phyloP scores from a whole-genome alignment of 1,139 yeast species.

The Wickerhamomyces sp. region DNA sequence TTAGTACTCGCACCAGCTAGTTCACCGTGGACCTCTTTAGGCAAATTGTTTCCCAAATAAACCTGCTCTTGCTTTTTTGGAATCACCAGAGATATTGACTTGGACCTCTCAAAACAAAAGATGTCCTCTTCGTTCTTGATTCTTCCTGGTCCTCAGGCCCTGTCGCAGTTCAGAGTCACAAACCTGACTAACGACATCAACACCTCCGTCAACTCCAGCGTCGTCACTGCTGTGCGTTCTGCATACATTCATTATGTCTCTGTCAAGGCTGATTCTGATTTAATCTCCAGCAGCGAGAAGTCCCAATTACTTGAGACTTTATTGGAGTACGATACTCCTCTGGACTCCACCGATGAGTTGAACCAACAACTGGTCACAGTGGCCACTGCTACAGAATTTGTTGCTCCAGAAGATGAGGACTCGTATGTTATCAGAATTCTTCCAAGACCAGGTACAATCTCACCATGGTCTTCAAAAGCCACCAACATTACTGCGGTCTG shows the following conservation, averaged over 20 bases:
- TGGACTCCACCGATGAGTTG: slow-evolving; percentile 48
- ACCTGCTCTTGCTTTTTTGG: too few relatives aligned
- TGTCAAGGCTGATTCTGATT: slow-evolving; percentile 34
- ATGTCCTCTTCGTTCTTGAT: slow-evolving; percentile 43
- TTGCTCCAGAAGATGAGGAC: slow-evolving; percentile 39
- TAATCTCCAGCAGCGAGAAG: slow-evolving; percentile 32
- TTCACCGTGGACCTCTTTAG: too few relatives aligned
- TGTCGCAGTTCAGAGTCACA: slow-evolving; percentile 80
- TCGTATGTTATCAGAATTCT: slow-evolving; percentile 66
- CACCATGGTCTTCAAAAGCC: slow-evolving; percentile 99
- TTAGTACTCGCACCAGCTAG: too few relatives aligned
- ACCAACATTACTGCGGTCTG: slow-evolving; percentile 89
- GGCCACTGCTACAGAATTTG: slow-evolving; percentile 24
- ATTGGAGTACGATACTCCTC: slow-evolving; percentile 69
- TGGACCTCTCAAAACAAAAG: too few relatives aligned
- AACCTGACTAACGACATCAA: slow-evolving; percentile 70
- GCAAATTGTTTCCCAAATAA: too few relatives aligned
- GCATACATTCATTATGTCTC: slow-evolving; percentile 81
- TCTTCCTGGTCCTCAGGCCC: slow-evolving; percentile 86
- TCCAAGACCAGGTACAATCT: slow-evolving; percentile 94
- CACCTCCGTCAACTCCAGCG: slow-evolving; percentile 53
- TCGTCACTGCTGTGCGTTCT: slow-evolving; percentile 66
- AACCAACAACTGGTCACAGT: slow-evolving; percentile 43
- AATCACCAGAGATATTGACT: too few relatives aligned
- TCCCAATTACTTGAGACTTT: slow-evolving; percentile 52